Evolutionary conservation across 2,329 filamentous ascomycete genomes (phyloP), one percentile per base, ranked within the genome.

Genomic region (Alternaria incomplexa): DNA sequence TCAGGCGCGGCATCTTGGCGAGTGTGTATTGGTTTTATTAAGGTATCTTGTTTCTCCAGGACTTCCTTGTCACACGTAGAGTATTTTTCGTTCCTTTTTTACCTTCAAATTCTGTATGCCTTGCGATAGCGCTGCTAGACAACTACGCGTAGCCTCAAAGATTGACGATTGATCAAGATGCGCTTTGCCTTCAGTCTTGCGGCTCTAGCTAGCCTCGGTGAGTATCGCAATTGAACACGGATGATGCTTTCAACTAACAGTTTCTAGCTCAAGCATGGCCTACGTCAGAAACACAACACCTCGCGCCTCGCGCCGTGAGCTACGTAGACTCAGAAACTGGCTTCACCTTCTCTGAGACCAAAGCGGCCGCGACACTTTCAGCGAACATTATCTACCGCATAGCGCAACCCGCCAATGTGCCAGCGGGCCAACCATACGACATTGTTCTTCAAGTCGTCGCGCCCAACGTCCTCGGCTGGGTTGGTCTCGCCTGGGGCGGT

Each of bases 301-400:
- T 67, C n/a, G 56, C 56, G 20, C 62, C 66, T 23, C 63, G 63
- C 13, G 65, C 73, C 3, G 60, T 69, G 26, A 55, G 66, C n/a
- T 69, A 66, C 56, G 51, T 66, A 2, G 75, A 78, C 61, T 52
- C 66, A 26, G 75, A 77, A 52, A 78, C 74, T 23, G 75, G 75
- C 52, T 78, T 78, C 61, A 76, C 73, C 8, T 77, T 77, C 63
- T 76, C 74, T 22, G 73, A 78, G 47, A 73, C 70, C 52, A 73
- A 68, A 15, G 74, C 70, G n/a, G 69, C 72, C 15, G 74, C 72
- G 46, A 67, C 73, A 6, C 70, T 78, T 7, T 53, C 64, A 1
- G 45, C 64, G 48, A 76, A 69, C 57, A 71, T 78, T 32, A 62
- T 73, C 40, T 76, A 72, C 58, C 74, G 75, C 48, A 71, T 77